Percentiles rank a stretch among this genome's conserved stretches.
phyloP scores from a whole-genome alignment of 1,284 basidiomycete species.

The Cystobasidium pallidum region DNA sequence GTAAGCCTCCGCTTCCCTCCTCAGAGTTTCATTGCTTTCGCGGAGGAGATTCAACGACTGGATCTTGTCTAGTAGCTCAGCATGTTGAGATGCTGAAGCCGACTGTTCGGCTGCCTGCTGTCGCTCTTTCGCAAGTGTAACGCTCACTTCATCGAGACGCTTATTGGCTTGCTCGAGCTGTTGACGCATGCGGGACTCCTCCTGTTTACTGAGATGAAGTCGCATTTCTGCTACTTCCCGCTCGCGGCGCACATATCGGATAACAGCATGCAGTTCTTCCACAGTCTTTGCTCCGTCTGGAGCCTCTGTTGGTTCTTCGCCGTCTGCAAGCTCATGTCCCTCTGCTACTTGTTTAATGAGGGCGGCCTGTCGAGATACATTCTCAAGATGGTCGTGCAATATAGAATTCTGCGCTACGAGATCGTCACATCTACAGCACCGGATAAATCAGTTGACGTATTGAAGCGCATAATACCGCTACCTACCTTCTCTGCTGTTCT shows the following conservation, averaged over 20 bases:
- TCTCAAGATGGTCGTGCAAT: slow-evolving; percentile 81
- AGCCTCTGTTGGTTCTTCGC: slow-evolving; percentile 40
- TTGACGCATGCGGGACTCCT: slow-evolving; percentile 72
- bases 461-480: slow-evolving; percentile 10
- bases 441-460: not conserved
- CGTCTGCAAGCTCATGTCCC: slow-evolving; percentile 61
- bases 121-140: slow-evolving; percentile 61
- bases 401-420: slow-evolving; percentile 74
- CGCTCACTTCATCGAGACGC: slow-evolving; percentile 69
- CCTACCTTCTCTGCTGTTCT: slow-evolving; percentile 70
- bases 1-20: slow-evolving; percentile 72
- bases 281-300: slow-evolving; percentile 30
- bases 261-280: slow-evolving; percentile 70
- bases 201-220: slow-evolving; percentile 81
- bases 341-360: slow-evolving; percentile 67
- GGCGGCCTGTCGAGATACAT: slow-evolving; percentile 77
- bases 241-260: slow-evolving; percentile 80
- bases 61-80: slow-evolving; percentile 82
- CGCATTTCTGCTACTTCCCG: slow-evolving; percentile 89
- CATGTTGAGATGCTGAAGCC: slow-evolving; percentile 76
- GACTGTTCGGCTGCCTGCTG: slow-evolving; percentile 69
- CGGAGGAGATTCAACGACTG: slow-evolving; percentile 82
- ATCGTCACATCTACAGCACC: slow-evolving; percentile 67
- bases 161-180: slow-evolving; percentile 74
- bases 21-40: slow-evolving; percentile 83